A percentile compares a stretch with the other conserved stretches of the same genome.
phyloP scores from a whole-genome alignment of 164 flowering plant genomes.

The Aristolochia fimbriata region DNA sequence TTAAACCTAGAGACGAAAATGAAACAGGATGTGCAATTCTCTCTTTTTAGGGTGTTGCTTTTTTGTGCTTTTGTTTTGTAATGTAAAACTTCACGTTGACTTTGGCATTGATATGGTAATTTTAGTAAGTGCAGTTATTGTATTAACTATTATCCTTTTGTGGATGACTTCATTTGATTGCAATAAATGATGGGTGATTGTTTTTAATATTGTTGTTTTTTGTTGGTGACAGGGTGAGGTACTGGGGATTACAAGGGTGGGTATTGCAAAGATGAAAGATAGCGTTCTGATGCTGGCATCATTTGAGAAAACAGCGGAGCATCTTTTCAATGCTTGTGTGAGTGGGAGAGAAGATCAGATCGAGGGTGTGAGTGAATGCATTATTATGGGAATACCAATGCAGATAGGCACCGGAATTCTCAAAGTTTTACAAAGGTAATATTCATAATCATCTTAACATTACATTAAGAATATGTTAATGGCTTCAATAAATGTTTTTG shows the following conservation, averaged over 20 bases:
- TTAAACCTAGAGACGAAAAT: neutral
- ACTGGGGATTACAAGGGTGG: constrained; percentile 47
- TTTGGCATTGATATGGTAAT: neutral
- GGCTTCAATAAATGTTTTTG: neutral
- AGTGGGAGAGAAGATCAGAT: constrained; percentile 57
- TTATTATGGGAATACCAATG: constrained; percentile 95
- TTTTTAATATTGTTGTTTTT: neutral
- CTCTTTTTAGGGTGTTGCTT: too few relatives aligned
- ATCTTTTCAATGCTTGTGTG: constrained; percentile 66
- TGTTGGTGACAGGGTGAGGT: constrained; percentile 52
- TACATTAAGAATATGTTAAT: neutral
- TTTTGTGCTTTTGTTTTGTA: too few relatives aligned
- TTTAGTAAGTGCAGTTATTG: neutral
- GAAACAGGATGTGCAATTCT: neutral
- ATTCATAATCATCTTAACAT: neutral
- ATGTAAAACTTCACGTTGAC: too few relatives aligned
- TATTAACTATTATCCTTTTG: too few relatives aligned
- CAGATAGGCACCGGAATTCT: constrained; percentile 82
- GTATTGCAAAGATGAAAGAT: constrained; percentile 50
- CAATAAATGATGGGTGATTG: neutral
- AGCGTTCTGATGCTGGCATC: constrained; percentile 84
- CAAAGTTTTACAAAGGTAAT: constrained; percentile 66
- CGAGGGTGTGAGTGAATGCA: constrained; percentile 91
- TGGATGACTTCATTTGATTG: neutral
- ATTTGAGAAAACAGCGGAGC: constrained; percentile 76